Percentiles rank a stretch among this genome's conserved stretches.
Conservation (phyloP, 495 filamentous ascomycete species). For the Xylaria curta region DNA sequence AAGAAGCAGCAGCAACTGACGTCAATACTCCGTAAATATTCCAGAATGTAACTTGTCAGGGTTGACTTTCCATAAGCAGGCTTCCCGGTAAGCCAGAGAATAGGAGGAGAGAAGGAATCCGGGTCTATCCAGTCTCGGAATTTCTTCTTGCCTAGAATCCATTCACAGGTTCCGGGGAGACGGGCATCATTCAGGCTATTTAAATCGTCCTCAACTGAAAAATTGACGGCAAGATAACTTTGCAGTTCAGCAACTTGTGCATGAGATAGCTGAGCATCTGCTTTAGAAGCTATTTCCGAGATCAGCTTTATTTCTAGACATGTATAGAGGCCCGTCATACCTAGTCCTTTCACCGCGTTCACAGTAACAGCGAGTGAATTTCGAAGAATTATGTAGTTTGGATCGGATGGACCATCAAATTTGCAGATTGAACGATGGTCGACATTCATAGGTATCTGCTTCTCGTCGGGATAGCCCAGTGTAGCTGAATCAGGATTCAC, state of each 20-base stretch:
- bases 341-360: not conserved
- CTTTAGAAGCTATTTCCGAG: too few relatives aligned
- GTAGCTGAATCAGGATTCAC: slow-evolving; percentile 49
- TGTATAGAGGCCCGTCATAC: too few relatives aligned
- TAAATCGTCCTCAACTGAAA: too few relatives aligned
- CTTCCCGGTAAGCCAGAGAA: slow-evolving; percentile 36
- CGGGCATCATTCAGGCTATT: too few relatives aligned
- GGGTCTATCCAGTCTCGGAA: too few relatives aligned
- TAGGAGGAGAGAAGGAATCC: too few relatives aligned
- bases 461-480: slow-evolving; percentile 46
- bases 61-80: slow-evolving; percentile 40
- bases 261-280: not conserved
- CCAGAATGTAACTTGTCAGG: slow-evolving; percentile 35
- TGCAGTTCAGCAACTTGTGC: too few relatives aligned
- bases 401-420: slow-evolving; percentile 14
- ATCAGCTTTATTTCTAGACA: too few relatives aligned
- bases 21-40: slow-evolving; percentile 18
- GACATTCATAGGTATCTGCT: slow-evolving; percentile 42
- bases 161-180: too few relatives aligned
- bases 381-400: slow-evolving; percentile 27
- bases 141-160: too few relatives aligned
- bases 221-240: too few relatives aligned
- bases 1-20: slow-evolving; percentile 38
- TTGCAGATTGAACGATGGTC: slow-evolving; percentile 41
- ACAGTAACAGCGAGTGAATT: slow-evolving; percentile 6